Evolutionary conservation across 192 early-diverging fungal genomes (phyloP).

Genomic region (Pecoramyces ruminantium): DNA sequence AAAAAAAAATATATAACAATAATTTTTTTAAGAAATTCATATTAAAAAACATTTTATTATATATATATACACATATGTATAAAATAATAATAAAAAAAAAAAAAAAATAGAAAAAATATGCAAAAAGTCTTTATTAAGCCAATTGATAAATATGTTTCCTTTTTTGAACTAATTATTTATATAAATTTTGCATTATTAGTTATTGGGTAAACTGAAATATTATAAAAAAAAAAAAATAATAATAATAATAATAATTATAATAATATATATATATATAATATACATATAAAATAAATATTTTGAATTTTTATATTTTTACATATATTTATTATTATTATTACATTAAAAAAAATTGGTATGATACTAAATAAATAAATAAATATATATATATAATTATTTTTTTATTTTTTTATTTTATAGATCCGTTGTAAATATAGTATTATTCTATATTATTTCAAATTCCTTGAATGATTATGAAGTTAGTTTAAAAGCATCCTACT

Average conservation of each 20-base stretch:
- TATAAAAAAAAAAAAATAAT: no score
- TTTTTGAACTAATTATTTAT: background rate
- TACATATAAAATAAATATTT: no score
- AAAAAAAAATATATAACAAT: no score
- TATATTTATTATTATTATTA: no score
- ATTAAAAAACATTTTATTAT: no score
- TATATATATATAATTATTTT: background rate
- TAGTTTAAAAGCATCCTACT: background rate
- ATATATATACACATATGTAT: no score
- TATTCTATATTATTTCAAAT: background rate
- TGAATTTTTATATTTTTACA: no score
- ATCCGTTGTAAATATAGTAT: background rate
- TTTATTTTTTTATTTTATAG: background rate
- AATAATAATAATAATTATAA: no score
- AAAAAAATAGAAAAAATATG: background rate
- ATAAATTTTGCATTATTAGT: background rate
- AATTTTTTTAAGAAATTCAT: no score
- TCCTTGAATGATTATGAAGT: background rate
- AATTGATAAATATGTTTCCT: background rate
- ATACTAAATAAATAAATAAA: background rate
- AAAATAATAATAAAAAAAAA: no score
- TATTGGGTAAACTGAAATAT: background rate
- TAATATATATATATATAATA: no score
- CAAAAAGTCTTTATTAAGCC: background rate
- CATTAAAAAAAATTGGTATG: no score